phyloP scores from a whole-genome alignment of 2,329 filamentous ascomycete genomes.

The Diplocarpon rosae region DNA sequence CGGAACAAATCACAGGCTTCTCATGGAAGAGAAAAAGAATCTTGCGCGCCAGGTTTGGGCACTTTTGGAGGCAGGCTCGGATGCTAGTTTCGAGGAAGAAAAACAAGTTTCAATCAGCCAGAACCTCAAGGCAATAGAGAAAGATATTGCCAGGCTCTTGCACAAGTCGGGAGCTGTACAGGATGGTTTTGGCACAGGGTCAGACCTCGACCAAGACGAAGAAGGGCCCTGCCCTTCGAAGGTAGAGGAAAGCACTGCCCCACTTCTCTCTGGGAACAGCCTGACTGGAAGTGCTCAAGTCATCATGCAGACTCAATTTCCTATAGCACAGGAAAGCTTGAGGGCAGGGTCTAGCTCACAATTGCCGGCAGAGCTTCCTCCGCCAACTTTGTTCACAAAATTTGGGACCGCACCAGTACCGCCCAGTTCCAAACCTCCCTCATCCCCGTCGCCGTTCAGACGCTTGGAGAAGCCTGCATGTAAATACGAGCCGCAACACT shows the following conservation, averaged over 20 bases:
- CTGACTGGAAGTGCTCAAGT: constrained; percentile 21
- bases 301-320: constrained; percentile 24
- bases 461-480: background rate
- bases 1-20: constrained; percentile 5
- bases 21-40: constrained; percentile 16
- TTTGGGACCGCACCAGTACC: background rate
- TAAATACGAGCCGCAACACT: background rate
- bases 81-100: constrained; percentile 17
- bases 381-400: background rate
- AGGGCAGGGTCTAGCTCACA: background rate
- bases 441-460: constrained; percentile 10
- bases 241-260: constrained; percentile 2
- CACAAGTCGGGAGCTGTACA: constrained; percentile 22
- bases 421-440: background rate
- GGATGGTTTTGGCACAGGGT: constrained; percentile 21
- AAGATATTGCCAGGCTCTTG: constrained; percentile 18
- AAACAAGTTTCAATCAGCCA: constrained; percentile 12
- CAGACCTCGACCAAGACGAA: background rate
- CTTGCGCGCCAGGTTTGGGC: constrained; percentile 14
- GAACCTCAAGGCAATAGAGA: constrained; percentile 20
- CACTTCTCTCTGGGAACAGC: constrained; percentile 14
- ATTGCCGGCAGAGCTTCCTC: background rate
- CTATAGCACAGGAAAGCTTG: constrained; percentile 4
- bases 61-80: constrained; percentile 15
- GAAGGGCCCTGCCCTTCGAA: constrained; percentile 2